These are phyloP conservation scores for Logfia minima DNA, from an alignment of 129 eudicot genomes.

Conservation along the genomic window DNA sequence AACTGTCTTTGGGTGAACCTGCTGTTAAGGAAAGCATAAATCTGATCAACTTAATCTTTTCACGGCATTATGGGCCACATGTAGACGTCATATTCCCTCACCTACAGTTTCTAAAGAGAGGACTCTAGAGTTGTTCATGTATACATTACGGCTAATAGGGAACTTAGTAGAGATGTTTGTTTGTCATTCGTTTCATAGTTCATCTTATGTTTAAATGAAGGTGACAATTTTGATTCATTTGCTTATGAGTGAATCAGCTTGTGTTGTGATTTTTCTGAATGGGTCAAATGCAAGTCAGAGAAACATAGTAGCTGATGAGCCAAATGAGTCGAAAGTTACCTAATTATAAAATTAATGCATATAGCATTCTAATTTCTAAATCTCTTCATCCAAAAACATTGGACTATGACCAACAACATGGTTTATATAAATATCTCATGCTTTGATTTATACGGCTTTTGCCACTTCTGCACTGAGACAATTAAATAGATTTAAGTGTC, in stretches of 20 bases:
- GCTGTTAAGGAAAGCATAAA: slow-evolving; percentile 33
- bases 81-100: slow-evolving; percentile 50
- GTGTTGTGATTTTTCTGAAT: neutral
- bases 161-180: neutral
- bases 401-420: neutral
- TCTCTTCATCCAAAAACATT: neutral
- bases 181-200: neutral
- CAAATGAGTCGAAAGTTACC: neutral
- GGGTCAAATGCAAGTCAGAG: neutral
- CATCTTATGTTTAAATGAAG: neutral
- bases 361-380: too few relatives aligned
- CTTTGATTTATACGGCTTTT: too few relatives aligned
- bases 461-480: neutral
- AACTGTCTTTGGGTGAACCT: slow-evolving; percentile 41
- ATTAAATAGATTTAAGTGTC: neutral
- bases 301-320: neutral
- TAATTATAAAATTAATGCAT: neutral
- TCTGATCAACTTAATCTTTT: slow-evolving; percentile 39
- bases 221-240: neutral
- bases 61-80: slow-evolving; percentile 65
- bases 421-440: too few relatives aligned
- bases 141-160: neutral
- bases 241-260: too few relatives aligned
- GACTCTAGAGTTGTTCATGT: slow-evolving; percentile 13
- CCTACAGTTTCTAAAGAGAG: slow-evolving; percentile 36